Evolutionary conservation across 441 rosid genomes (phyloP).

Genomic region (Raphanus hybrid): DNA sequence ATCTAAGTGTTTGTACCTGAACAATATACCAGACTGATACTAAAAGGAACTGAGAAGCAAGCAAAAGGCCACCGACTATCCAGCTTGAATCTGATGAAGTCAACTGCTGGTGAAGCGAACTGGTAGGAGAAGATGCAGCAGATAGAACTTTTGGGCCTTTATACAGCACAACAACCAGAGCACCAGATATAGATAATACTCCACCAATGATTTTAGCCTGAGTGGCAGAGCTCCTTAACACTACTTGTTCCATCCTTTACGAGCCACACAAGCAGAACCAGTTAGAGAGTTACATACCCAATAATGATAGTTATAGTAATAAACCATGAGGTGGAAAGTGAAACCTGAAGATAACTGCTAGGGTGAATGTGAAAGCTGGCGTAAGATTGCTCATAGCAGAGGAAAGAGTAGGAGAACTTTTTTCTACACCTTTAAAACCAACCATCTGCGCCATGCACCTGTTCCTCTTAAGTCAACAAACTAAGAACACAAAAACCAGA

Average conservation of each 20-base stretch:
- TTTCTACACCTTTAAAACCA: constrained; percentile 35
- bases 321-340: not conserved
- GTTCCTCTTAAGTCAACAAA: constrained; percentile 16
- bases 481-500: not conserved
- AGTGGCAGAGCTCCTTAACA: constrained; percentile 47
- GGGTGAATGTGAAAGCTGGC: constrained; percentile 55
- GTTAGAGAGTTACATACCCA: not conserved
- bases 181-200: constrained; percentile 59
- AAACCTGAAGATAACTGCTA: constrained; percentile 62
- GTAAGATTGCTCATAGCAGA: constrained; percentile 43
- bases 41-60: constrained; percentile 44
- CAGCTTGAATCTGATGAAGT: constrained; percentile 41
- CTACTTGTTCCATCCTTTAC: constrained; percentile 58
- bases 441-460: constrained; percentile 23
- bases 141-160: constrained; percentile 48
- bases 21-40: constrained; percentile 49
- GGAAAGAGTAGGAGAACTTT: constrained; percentile 38
- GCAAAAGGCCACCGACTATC: constrained; percentile 55
- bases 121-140: not conserved
- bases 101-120: constrained; percentile 2
- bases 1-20: constrained; percentile 44
- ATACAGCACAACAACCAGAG: constrained; percentile 58
- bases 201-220: constrained; percentile 68
- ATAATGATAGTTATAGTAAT: not conserved
- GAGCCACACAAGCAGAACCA: not conserved